Percentiles rank a stretch among this genome's conserved stretches.
Conservation (phyloP, 139 green algal species). For the Chloropicon primus region DNA sequence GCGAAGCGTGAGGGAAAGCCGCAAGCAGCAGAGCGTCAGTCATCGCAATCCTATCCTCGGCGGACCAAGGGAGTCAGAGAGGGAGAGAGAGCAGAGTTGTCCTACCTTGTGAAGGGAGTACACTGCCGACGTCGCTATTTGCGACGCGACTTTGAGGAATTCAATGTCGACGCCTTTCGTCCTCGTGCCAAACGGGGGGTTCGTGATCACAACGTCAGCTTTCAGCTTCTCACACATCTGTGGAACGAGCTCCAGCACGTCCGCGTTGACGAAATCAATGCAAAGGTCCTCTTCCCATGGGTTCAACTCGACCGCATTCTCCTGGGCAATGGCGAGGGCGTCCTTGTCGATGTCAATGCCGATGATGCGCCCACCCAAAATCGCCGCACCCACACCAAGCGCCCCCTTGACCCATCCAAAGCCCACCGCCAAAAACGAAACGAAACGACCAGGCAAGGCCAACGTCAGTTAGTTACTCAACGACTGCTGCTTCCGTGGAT, state of each 20-base stretch:
- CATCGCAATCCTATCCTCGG: conserved; percentile 35
- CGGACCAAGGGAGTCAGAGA: not conserved
- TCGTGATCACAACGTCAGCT: conserved; percentile 82
- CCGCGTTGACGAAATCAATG: conserved; percentile 47
- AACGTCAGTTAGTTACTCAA: too few relatives aligned
- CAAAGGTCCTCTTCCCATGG: not conserved
- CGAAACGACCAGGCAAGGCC: too few relatives aligned
- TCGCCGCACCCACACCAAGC: conserved; percentile 46
- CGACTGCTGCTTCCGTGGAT: too few relatives aligned
- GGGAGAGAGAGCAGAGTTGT: conserved; percentile 10
- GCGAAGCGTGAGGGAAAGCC: not conserved
- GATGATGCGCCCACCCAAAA: conserved; percentile 67
- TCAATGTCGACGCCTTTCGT: conserved; percentile 72
- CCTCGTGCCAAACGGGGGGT: conserved; percentile 87
- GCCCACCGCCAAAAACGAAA: not conserved
- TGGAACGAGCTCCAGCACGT: conserved; percentile 25
- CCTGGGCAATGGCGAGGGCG: conserved; percentile 45
- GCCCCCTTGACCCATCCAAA: conserved; percentile 17
- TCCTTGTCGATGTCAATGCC: conserved; percentile 75
- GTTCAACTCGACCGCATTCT: conserved; percentile 66
- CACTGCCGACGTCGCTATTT: conserved; percentile 31
- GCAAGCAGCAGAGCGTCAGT: conserved; percentile 68
- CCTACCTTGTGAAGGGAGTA: conserved; percentile 83
- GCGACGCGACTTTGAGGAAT: conserved; percentile 66
- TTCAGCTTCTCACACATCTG: conserved; percentile 10